These are phyloP conservation scores for Quercus tomentella DNA, from an alignment of 331 rosid species.

Conservation along the genomic window DNA sequence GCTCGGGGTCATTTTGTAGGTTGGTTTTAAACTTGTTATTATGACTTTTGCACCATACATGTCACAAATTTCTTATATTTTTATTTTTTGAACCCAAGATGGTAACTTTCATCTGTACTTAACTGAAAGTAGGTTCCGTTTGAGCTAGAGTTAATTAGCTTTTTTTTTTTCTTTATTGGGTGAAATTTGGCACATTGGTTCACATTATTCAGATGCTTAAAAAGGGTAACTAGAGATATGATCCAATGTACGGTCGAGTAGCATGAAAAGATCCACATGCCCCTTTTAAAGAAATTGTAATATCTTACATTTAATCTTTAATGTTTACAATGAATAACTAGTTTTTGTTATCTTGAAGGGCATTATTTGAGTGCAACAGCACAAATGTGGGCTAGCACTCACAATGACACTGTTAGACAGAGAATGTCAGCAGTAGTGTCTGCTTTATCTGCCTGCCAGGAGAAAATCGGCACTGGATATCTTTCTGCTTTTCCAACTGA, in stretches of 20 bases:
- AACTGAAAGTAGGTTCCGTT: no score
- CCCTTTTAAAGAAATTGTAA: no score
- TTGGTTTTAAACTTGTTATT: slow-evolving; percentile 25
- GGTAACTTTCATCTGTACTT: no score
- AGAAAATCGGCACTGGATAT: slow-evolving; percentile 67
- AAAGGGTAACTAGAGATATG: neutral
- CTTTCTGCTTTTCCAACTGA: slow-evolving; percentile 89
- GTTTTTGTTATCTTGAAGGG: slow-evolving; percentile 45
- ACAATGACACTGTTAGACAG: slow-evolving; percentile 38
- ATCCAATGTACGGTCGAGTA: no score
- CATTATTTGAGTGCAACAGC: slow-evolving; percentile 92
- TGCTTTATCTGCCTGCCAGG: slow-evolving; percentile 56
- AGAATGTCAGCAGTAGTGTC: slow-evolving; percentile 61
- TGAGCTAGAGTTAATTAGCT: neutral
- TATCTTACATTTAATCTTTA: neutral
- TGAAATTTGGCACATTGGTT: neutral
- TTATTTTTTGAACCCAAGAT: no score
- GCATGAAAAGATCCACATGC: neutral
- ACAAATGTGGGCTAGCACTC: slow-evolving; percentile 86
- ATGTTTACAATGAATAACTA: neutral
- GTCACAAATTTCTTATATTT: no score
- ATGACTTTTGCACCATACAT: neutral
- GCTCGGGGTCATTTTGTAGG: slow-evolving; percentile 98
- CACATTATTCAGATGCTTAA: neutral
- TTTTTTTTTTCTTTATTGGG: neutral